Base-by-base conservation (phyloP, 2,329 filamentous ascomycete genomes). In the Phialophora verrucosa region DNA sequence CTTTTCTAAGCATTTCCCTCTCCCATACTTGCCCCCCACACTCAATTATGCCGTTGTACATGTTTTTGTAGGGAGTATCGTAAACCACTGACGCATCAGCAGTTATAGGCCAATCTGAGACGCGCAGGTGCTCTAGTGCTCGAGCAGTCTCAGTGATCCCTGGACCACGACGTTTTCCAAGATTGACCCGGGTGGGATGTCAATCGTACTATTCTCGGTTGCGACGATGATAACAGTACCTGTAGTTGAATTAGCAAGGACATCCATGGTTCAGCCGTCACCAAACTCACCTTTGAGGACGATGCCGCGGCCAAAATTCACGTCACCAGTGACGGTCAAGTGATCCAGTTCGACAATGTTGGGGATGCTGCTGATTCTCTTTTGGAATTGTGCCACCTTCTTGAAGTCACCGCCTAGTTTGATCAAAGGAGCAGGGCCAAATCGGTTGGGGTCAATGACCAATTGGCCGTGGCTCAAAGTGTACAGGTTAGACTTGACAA, bases 331-430 rank as follows among this genome's bases (percentile, higher is more conserved):
- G 75, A 99, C 97, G 77, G 95, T 99, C 67, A 99, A 87, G 79
- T 99, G 95, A 69, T 83, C 81, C 60, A 83, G 75, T 70, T 83
- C 81, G 27, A 83, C 77, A 71, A 83, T 83, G 67, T 82, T 82
- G 44, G 81, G 82, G 65, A 83, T 83, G 74, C 80, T 82, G 64
- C 77, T 75, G 67, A 83, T 83, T 71, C 78, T 79, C 76, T 83
- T 83, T 77, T 83, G 81, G 80, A 83, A 83, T 73, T 83, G 95
- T 1, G 94, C 98, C 47, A 99, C 95, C 89, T 99, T 99, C 91
- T 99, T 99, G 89, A 99, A 99, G 86, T 99, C 95, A 76, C 89
- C 89, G 75, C 95, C 95, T 62, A 99, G 91, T 90, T 99, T 99
- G 87, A 99, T 99, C 74, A 99, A 87, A 64, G 95, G 95, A 57